Percentiles rank a stretch among this genome's conserved stretches.
phyloP scores from a whole-genome alignment of 441 rosid species.

The Populus hybrid region DNA sequence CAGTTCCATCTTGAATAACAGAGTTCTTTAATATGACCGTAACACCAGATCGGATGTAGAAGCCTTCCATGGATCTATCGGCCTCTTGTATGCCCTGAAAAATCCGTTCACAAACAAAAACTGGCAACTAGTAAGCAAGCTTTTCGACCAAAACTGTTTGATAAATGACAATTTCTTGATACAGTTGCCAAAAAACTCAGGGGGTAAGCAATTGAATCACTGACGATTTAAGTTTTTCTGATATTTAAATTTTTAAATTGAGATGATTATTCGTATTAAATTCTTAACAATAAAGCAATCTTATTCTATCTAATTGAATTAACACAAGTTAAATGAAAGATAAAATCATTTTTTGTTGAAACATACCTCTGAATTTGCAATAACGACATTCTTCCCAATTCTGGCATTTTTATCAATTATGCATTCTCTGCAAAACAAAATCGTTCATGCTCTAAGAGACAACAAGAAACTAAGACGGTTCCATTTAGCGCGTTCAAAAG shows the following conservation, averaged over 20 bases:
- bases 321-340: too few species aligned
- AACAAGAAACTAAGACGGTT: constrained; percentile 4
- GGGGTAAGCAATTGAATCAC: too few species aligned
- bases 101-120: neutral
- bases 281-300: neutral
- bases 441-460: neutral
- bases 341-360: neutral
- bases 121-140: neutral
- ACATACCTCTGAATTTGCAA: constrained; percentile 80
- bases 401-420: constrained; percentile 94
- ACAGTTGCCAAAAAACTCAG: too few species aligned
- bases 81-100: constrained; percentile 86
- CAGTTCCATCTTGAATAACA: too few species aligned
- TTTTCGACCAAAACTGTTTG: too few species aligned
- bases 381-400: constrained; percentile 81
- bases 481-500: neutral
- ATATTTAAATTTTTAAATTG: too few species aligned
- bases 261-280: too few species aligned
- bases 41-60: constrained; percentile 84
- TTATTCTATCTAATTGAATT: neutral
- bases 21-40: constrained; percentile 28
- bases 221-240: too few species aligned
- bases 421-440: constrained; percentile 58
- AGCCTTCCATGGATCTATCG: constrained; percentile 80
- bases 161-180: too few species aligned